Base-by-base conservation (phyloP, 2,329 filamentous ascomycete species). In the Magnaporthales sp. region DNA sequence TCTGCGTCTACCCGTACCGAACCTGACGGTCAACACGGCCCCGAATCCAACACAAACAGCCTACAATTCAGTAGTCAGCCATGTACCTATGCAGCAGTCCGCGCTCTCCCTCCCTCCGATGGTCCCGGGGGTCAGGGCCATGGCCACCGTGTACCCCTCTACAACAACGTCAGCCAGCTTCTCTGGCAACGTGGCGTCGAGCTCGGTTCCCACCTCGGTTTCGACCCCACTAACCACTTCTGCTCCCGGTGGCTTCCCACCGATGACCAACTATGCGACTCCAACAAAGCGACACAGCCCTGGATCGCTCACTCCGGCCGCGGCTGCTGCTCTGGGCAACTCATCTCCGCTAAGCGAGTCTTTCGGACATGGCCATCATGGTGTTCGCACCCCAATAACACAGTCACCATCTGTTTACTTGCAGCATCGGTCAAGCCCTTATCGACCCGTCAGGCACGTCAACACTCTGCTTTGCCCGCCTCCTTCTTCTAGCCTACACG, bases 401-500 rank as follows among this genome's bases (percentile, higher is more conserved):
- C 85, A 95, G 70, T 98, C 95, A 32, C 94, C 94, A 0, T 93
- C 91, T 11, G 87, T 92, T 73, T 96, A 96, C 77, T 82, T 97
- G 51, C 90, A 91, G 73, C 92, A 97, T 75, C 87, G 95, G 67
- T 89, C 91, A 69, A 98, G 94, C 66, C 95, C 95, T 3, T 98
- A 98, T 78, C 91, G 92, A 70, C 94, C 94, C 1, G 90, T 97
- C 54, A 90, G 93, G 66, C 86, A 92, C 68, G 92, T 97, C 68
- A 93, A 95, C 71, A 96, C 92, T 0, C 85, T 98, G n/a, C 83
- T 97, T 31, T 92, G 95, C 67, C 93, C 93, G 32, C 92, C 93
- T 7, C 91, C 93, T 0, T 91, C 91, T 27, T 84, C 88, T 9
- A 92, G 92, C 8, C 84, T 96, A 69, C 89, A 94, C 69, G 85